Percentiles rank a stretch among this genome's conserved stretches.
These are phyloP conservation scores for Hyphopichia homilentoma DNA, from an alignment of 805 yeast genomes.

Conservation along the genomic window DNA sequence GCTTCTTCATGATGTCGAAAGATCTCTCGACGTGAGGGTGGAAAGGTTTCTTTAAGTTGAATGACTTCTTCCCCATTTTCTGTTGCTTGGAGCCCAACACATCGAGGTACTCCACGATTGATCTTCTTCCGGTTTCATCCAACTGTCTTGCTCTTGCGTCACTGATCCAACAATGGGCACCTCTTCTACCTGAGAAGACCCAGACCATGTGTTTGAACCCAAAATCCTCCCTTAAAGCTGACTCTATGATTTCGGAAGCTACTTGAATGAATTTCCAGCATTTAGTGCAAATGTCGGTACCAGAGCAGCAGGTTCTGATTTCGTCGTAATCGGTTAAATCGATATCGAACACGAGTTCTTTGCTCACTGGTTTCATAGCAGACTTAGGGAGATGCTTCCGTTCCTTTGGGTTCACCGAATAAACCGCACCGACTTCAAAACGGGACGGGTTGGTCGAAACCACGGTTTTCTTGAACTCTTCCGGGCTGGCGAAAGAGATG, in stretches of 20 bases:
- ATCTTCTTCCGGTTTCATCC: slow-evolving; percentile 69
- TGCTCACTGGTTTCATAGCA: slow-evolving; percentile 74
- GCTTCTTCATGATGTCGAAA: slow-evolving; percentile 57
- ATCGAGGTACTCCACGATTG: slow-evolving; percentile 81
- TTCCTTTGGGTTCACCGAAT: slow-evolving; percentile 81
- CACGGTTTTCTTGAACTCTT: slow-evolving; percentile 77
- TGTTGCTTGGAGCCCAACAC: slow-evolving; percentile 49
- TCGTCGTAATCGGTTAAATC: slow-evolving; percentile 97
- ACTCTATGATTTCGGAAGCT: slow-evolving; percentile 72
- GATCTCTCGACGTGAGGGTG: slow-evolving; percentile 87
- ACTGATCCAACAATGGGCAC: slow-evolving; percentile 98
- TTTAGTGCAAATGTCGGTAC: slow-evolving; percentile 76
- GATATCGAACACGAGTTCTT: slow-evolving; percentile 92
- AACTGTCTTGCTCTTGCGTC: slow-evolving; percentile 75
- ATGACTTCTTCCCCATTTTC: slow-evolving; percentile 42
- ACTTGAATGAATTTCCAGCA: slow-evolving; percentile 93
- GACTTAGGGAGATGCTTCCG: slow-evolving; percentile 72
- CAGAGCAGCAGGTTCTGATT: slow-evolving; percentile 88
- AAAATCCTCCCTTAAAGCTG: slow-evolving; percentile 77
- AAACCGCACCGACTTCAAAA: slow-evolving; percentile 93
- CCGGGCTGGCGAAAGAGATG: slow-evolving; percentile 63
- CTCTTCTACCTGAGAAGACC: slow-evolving; percentile 98
- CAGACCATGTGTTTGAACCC: slow-evolving; percentile 84
- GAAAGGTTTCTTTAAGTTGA: slow-evolving; percentile 68
- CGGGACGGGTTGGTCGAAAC: slow-evolving; percentile 76